Evolutionary conservation across 352 stramenopile genomes (phyloP).

Genomic region (Phytophthora hybrid): DNA sequence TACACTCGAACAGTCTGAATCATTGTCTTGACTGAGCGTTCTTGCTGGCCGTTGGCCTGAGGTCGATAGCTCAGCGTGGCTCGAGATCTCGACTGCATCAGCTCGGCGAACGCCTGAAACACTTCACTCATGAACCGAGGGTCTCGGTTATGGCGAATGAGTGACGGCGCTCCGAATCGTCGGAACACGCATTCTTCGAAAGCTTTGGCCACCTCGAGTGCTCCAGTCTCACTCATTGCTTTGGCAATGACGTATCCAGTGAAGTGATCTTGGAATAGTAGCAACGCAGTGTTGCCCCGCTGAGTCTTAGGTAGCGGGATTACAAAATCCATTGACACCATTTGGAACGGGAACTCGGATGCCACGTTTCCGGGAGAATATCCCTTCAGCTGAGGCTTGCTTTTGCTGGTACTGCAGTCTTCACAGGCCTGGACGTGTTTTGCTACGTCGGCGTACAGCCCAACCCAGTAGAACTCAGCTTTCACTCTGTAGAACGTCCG

Average conservation of each 20-base stretch:
- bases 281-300: slow-evolving; percentile 1
- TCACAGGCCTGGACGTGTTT: not conserved
- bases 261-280: slow-evolving; percentile 10
- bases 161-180: not conserved
- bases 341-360: no score
- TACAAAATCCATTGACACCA: no score
- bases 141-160: not conserved
- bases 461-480: no score
- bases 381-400: slow-evolving; percentile 1
- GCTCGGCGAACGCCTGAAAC: no score
- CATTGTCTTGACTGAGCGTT: no score
- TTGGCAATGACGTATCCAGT: not conserved
- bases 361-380: slow-evolving; percentile 3
- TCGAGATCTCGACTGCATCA: no score
- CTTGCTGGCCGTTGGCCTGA: no score
- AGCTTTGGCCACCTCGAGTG: not conserved
- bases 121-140: no score
- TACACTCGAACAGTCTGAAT: not conserved
- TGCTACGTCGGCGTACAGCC: not conserved
- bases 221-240: not conserved
- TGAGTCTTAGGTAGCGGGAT: not conserved
- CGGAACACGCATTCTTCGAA: slow-evolving; percentile 4
- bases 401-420: slow-evolving; percentile 13
- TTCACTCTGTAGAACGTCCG: no score
- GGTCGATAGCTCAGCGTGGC: no score